A percentile compares a stretch with the other conserved stretches of the same genome.
Evolutionary conservation across 345 rosid species (phyloP).

Genomic region (Mangifera indica): DNA sequence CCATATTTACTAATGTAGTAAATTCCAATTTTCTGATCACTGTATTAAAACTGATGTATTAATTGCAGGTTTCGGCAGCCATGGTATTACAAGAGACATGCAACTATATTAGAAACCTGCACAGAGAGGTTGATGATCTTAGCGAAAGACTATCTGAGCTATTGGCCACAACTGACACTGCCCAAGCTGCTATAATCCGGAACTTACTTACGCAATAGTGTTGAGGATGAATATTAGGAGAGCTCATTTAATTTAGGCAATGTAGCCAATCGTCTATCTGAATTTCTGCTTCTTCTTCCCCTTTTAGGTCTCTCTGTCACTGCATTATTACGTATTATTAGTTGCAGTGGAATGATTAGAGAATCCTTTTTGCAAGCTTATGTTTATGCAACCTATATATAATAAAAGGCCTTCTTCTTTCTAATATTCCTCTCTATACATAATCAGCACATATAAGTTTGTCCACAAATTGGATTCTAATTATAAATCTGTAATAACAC

Average conservation of each 20-base stretch:
- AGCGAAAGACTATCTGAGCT: slow-evolving; percentile 78
- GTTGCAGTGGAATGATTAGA: slow-evolving; percentile 18
- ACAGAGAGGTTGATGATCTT: slow-evolving; percentile 75
- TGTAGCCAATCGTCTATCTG: neutral
- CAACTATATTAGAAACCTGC: slow-evolving; percentile 75
- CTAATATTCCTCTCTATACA: neutral
- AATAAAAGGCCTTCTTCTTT: slow-evolving; percentile 24
- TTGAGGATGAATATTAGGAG: neutral
- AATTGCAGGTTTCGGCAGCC: slow-evolving; percentile 61
- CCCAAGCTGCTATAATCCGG: slow-evolving; percentile 77
- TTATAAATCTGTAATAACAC: no score
- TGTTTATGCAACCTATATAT: slow-evolving; percentile 17
- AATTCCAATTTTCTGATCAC: neutral
- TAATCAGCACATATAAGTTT: neutral
- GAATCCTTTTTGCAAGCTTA: slow-evolving; percentile 17
- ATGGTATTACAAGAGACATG: slow-evolving; percentile 78
- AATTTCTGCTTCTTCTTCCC: slow-evolving; percentile 2
- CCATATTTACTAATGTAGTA: neutral
- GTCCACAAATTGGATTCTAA: no score
- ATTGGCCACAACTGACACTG: slow-evolving; percentile 63
- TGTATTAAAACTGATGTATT: no score
- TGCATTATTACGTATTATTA: neutral
- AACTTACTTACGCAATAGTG: slow-evolving; percentile 56
- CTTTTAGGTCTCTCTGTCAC: slow-evolving; percentile 16
- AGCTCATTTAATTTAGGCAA: neutral